Base-by-base conservation (phyloP, 164 flowering plant genomes). In the Stephania yunnanensis region DNA sequence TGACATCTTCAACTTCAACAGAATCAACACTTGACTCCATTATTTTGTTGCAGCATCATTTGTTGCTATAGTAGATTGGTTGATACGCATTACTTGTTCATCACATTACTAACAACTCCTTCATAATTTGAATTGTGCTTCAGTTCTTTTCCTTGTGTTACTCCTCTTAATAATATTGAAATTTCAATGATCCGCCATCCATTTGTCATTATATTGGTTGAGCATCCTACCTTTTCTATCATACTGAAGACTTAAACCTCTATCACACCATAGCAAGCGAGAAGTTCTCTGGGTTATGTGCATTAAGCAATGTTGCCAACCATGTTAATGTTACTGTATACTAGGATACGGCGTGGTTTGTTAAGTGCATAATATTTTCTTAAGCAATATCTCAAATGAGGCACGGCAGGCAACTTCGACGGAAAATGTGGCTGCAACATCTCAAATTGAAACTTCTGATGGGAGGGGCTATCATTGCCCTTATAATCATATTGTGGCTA, bases 391-490 rank as follows among this genome's bases (percentile, higher is more conserved):
- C 66, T 61, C 22, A 6, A 19, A 3, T 61, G 66, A 88, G 99
- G 87, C 99, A 95, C 75, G 98, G 99, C 10, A 82, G 99, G 87
- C 95, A 90, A 76, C 89, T 95, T 19, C 83, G 99, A 22, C 80
- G 95, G 68, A 91, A 85, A 81, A 95, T 95, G 99, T 93, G 99
- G 99, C 82, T 95, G 73, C 95, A 95, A 85, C 92, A 84, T 80
- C 85, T 95, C 71, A 93, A 82, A 77, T 78, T 91, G 82, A 95
- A 92, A 85, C 78, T 92, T 80, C 87, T 93, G 81, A 83, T 90
- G 15, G 96, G 87, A 46, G 96, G 92, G 22, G 84, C 75, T 4
- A 68, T 90, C 42, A 65, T 91, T 8, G 83, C 82, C 61, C 19
- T 91, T 46, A 78, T 95, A 50, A 11, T 94, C 71, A 78, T 95